Conservation (phyloP, 2,329 filamentous ascomycete species). For the Aureobasidium pullulans region DNA sequence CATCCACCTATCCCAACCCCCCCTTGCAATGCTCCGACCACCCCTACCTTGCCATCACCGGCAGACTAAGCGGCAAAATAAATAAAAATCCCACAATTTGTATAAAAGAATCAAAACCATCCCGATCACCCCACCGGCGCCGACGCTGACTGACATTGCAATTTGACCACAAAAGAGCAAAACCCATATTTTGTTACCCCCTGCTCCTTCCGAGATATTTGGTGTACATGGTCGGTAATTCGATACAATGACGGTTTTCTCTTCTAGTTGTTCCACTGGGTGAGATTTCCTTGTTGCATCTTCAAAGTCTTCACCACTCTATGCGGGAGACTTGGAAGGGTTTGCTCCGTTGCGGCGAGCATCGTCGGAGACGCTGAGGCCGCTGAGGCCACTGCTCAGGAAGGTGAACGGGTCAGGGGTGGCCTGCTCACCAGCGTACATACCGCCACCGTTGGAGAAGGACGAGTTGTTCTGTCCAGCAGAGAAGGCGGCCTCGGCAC, state of each 20-base stretch:
- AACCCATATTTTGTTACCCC: background rate
- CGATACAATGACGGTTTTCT: conserved; percentile 7
- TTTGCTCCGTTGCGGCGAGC: conserved; percentile 34
- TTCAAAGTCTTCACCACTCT: background rate
- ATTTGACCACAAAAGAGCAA: conserved; percentile 10
- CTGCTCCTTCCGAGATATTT: conserved; percentile 5
- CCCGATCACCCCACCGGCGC: conserved; percentile 11
- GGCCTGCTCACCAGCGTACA: conserved; percentile 35
- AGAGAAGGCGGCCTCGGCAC: conserved; percentile 87
- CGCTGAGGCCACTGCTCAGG: conserved; percentile 64
- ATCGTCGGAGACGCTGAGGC: conserved; percentile 57
- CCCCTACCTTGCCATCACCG: background rate
- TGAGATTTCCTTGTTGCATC: background rate
- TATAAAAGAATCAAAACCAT: conserved; percentile 10
- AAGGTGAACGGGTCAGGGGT: conserved; percentile 76
- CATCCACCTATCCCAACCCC: background rate
- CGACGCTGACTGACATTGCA: conserved; percentile 14
- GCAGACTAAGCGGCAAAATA: background rate
- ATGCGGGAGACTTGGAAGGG: conserved; percentile 16
- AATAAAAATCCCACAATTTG: conserved; percentile 7
- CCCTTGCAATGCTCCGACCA: background rate
- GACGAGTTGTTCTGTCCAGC: conserved; percentile 49
- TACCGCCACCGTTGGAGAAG: conserved; percentile 56
- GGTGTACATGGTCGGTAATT: conserved; percentile 7
- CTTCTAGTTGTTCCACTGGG: background rate